phyloP scores from a whole-genome alignment of 306 rosid genomes.

The Heteromeles arbutifolia region DNA sequence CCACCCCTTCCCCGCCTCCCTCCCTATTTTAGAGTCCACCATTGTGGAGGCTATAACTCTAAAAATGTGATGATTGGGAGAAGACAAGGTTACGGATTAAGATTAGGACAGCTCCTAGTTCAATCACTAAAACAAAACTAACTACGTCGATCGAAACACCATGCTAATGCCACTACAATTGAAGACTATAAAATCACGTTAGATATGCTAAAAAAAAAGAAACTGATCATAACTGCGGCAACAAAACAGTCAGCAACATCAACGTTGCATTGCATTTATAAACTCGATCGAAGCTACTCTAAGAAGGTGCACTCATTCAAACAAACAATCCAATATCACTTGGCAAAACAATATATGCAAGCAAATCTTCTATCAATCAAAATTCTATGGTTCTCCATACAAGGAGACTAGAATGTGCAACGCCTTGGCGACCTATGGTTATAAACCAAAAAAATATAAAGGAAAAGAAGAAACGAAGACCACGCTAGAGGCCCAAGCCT shows the following conservation, averaged over 20 bases:
- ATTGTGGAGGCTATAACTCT: too few species aligned
- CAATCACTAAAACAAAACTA: too few species aligned
- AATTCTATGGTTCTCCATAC: constrained; percentile 20
- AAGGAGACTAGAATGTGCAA: constrained; percentile 25
- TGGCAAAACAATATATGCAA: not conserved
- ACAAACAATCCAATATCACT: not conserved
- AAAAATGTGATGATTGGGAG: too few species aligned
- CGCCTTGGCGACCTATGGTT: constrained; percentile 20
- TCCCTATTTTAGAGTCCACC: too few species aligned
- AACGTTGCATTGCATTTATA: not conserved
- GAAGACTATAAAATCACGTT: too few species aligned
- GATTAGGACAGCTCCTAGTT: too few species aligned
- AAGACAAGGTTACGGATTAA: too few species aligned
- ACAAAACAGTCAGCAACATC: not conserved
- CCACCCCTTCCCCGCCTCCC: too few species aligned
- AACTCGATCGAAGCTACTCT: not conserved
- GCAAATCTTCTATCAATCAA: constrained; percentile 8
- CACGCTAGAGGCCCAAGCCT: constrained; percentile 15
- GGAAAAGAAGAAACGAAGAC: constrained; percentile 16
- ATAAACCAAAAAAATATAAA: constrained; percentile 20
- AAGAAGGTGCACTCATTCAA: not conserved
- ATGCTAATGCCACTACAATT: too few species aligned
- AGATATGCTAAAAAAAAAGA: too few species aligned
- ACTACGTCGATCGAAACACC: too few species aligned
- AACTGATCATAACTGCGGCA: not conserved